Evolutionary conservation across 1,284 basidiomycete species (phyloP).

Genomic region (Sphagnurus paluster): DNA sequence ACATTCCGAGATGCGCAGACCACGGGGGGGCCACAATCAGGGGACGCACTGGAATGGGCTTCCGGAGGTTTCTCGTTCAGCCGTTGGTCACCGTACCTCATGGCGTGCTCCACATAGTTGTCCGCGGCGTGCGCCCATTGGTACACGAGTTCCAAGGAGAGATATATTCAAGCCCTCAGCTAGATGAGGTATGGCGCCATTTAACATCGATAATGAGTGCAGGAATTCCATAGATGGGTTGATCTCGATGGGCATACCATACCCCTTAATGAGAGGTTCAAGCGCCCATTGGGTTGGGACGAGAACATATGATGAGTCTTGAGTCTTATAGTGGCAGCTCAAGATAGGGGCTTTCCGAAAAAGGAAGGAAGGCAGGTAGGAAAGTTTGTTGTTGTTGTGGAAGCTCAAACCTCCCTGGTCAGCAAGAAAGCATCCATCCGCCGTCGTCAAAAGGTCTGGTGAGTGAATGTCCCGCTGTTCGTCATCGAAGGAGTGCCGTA

Average conservation of each 20-base stretch:
- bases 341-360: conserved; percentile 19
- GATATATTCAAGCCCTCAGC: too few species aligned
- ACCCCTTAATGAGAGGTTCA: background rate
- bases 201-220: too few species aligned
- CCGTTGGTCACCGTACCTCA: background rate
- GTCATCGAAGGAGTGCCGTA: conserved; percentile 20
- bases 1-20: too few species aligned
- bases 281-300: background rate
- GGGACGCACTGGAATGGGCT: background rate
- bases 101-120: conserved; percentile 1
- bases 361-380: conserved; percentile 15
- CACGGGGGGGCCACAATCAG: background rate
- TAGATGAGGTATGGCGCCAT: too few species aligned
- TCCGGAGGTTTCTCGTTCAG: background rate
- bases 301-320: background rate
- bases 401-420: conserved; percentile 23
- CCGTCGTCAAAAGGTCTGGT: conserved; percentile 46
- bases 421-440: conserved; percentile 33
- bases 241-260: background rate
- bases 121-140: conserved; percentile 6
- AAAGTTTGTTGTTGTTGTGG: conserved; percentile 38
- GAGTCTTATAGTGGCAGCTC: background rate
- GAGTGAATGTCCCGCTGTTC: conserved; percentile 33
- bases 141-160: too few species aligned
- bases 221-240: background rate